Evolutionary conservation across 2,329 filamentous ascomycete genomes (phyloP), one percentile per base, ranked within the genome.

Genomic region (Bipolaris cookei): DNA sequence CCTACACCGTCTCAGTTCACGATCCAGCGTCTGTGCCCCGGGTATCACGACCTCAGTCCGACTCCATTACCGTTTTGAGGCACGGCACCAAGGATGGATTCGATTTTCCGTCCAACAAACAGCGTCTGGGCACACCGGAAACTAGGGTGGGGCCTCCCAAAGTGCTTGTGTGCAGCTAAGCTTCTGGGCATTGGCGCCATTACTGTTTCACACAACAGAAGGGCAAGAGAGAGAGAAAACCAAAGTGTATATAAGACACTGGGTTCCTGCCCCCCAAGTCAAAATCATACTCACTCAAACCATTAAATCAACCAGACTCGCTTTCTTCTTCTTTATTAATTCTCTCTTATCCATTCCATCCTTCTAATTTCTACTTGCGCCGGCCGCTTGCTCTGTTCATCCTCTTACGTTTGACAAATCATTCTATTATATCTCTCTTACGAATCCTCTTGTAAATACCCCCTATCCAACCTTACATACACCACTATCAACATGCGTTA

Each of bases 401-500:
- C 64, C 51, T 44, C 49, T 41, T 46, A 37, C 44, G 21, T 23
- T 51, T 25, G 28, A 44, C 18, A 43, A 34, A 1, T 45, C 32
- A 45, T 28, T 13, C 18, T 39, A 34, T 34, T 20, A 39, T 4
- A 32, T 34, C 23, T 30, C 37, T 51, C 35, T 38, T 39, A 11
- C n/a, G 4, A 44, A 56, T 45, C 48, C 18, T 32, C 21, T 43
- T 52, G 38, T 54, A 60, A 51, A 51, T 58, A 45, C 32, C 39
- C 35, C 35, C 11, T 41, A 16, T 35, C 45, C 43, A 52, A 63
- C 42, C 58, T 58, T 4, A 47, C 42, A 45, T 45, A 45, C 42
- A 37, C 18, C 18, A 47, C 62, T 39, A 59, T 73, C 74, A 81
- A 78, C 51, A 83, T 82, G 81, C 78, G 78, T 72, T 82, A 80